Conservation (phyloP, 2,329 filamentous ascomycete species). For the Kalaharituber pfeilii region DNA sequence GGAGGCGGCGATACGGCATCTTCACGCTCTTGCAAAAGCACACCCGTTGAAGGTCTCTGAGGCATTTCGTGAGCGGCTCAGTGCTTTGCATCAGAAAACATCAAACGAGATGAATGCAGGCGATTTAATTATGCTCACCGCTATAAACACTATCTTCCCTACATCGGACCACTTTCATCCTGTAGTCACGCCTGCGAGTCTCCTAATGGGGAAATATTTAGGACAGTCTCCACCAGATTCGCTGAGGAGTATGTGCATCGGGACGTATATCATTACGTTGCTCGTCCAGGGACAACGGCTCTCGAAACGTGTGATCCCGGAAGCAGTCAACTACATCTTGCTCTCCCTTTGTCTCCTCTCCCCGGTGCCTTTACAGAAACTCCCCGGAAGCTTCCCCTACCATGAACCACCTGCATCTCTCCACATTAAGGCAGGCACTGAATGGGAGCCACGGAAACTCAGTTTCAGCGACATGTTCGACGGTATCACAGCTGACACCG, state of each 20-base stretch:
- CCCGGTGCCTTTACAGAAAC: conserved; percentile 34
- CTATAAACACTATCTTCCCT: conserved; percentile 69
- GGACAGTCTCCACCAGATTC: conserved; percentile 54
- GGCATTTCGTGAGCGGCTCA: conserved; percentile 59
- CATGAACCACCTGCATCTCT: conserved; percentile 36
- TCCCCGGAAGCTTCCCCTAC: conserved; percentile 42
- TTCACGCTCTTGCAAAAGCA: conserved; percentile 80
- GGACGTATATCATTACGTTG: conserved; percentile 62
- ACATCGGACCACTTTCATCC: conserved; percentile 96
- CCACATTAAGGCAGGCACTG: conserved; percentile 31
- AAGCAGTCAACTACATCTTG: conserved; percentile 63
- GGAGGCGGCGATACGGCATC: conserved; percentile 69
- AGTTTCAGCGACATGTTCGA: conserved; percentile 41
- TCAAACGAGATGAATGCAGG: conserved; percentile 41
- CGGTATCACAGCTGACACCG: conserved; percentile 23
- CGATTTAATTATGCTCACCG: conserved; percentile 69
- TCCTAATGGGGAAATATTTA: conserved; percentile 69
- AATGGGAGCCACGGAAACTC: conserved; percentile 34
- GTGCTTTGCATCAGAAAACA: conserved; percentile 34
- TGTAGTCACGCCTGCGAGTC: conserved; percentile 75
- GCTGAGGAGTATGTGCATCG: conserved; percentile 50
- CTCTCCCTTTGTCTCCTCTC: conserved; percentile 54
- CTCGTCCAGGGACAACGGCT: conserved; percentile 57
- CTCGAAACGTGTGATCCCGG: conserved; percentile 76
- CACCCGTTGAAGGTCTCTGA: conserved; percentile 62